Evolutionary conservation across 768 basidiomycete species (phyloP).

Genomic region (Russula dissimulans): DNA sequence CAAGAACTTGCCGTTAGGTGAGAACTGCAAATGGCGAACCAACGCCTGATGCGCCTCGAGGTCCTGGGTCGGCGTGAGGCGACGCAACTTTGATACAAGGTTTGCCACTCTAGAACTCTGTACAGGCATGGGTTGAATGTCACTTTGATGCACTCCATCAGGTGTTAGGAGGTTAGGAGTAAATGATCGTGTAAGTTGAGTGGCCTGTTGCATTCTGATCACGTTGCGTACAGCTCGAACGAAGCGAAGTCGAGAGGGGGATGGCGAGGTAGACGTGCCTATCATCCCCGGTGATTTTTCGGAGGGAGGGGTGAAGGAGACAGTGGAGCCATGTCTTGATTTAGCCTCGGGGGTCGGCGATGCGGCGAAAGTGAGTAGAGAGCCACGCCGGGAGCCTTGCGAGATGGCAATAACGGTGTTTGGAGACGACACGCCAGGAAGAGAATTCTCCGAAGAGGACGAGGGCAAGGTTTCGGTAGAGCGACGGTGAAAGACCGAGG

Average conservation of each 20-base stretch:
- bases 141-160: slow-evolving; percentile 15
- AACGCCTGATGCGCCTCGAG: slow-evolving; percentile 56
- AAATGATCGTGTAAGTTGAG: slow-evolving; percentile 22
- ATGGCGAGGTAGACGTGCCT: slow-evolving; percentile 17
- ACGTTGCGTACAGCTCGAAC: slow-evolving; percentile 38
- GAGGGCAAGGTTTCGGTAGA: not conserved
- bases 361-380: slow-evolving; percentile 17
- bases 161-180: slow-evolving; percentile 22
- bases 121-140: slow-evolving; percentile 26
- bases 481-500: slow-evolving; percentile 9
- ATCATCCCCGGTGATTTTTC: slow-evolving; percentile 15
- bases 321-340: slow-evolving; percentile 1
- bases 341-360: slow-evolving; percentile 14
- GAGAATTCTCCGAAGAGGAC: slow-evolving; percentile 15
- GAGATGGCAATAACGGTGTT: not conserved
- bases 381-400: slow-evolving; percentile 9
- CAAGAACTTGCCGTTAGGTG: slow-evolving; percentile 62
- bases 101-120: slow-evolving; percentile 45
- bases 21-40: slow-evolving; percentile 67
- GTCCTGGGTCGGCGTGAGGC: slow-evolving; percentile 48
- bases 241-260: slow-evolving; percentile 31
- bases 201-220: slow-evolving; percentile 31
- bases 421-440: slow-evolving; percentile 8
- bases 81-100: slow-evolving; percentile 47
- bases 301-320: slow-evolving; percentile 13